phyloP scores from a whole-genome alignment of 805 yeast species.

The Candida manassasensis region DNA sequence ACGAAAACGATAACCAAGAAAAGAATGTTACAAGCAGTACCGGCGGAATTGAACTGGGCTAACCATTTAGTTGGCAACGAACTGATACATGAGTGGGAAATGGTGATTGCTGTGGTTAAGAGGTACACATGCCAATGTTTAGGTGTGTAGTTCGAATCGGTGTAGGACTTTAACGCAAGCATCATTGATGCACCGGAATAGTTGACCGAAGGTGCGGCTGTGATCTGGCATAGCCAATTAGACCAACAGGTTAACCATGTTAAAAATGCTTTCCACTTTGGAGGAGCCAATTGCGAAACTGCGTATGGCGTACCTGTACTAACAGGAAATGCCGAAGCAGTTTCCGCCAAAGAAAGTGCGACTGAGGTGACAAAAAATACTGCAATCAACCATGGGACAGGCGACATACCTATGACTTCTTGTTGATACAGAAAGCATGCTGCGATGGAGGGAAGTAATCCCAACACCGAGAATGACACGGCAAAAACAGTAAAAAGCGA shows the following conservation, averaged over 20 bases:
- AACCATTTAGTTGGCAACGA: constrained; percentile 52
- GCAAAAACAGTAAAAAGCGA: constrained; percentile 54
- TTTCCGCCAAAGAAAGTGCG: constrained; percentile 60
- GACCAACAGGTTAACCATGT: constrained; percentile 65
- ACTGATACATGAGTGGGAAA: constrained; percentile 43
- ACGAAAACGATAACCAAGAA: constrained; percentile 50
- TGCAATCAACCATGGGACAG: constrained; percentile 57
- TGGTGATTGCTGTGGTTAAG: constrained; percentile 48
- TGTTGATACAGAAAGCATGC: constrained; percentile 59
- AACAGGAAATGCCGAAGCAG: constrained; percentile 63
- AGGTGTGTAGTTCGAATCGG: constrained; percentile 35
- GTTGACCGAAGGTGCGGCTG: constrained; percentile 58
- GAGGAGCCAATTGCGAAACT: constrained; percentile 58
- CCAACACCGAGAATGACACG: constrained; percentile 61
- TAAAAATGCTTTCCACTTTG: constrained; percentile 44
- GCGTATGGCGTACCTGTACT: constrained; percentile 69
- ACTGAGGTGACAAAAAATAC: constrained; percentile 52
- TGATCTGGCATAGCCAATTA: constrained; percentile 61
- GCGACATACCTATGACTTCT: constrained; percentile 58
- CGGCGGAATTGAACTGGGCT: constrained; percentile 46
- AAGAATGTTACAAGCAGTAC: constrained; percentile 46
- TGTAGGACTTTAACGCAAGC: constrained; percentile 43
- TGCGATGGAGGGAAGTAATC: constrained; percentile 61
- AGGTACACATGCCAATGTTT: constrained; percentile 48
- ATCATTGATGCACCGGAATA: constrained; percentile 55